Conservation (phyloP, 441 rosid genomes). For the Lepidium campestre region DNA sequence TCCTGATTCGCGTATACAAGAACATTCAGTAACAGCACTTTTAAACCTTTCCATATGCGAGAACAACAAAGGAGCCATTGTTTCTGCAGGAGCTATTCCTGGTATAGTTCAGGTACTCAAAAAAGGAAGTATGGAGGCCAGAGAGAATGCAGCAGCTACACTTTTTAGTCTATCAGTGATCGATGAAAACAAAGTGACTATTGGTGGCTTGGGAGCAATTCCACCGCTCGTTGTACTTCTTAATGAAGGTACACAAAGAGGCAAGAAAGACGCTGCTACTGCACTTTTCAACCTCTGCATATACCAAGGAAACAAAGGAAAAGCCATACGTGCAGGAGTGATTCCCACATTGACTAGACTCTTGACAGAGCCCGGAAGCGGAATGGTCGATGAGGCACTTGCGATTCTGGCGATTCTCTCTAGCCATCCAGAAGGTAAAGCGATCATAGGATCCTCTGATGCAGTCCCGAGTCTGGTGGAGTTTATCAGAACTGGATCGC, state of each 20-base stretch:
- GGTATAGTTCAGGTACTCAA: conserved; percentile 85
- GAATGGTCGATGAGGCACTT: conserved; percentile 87
- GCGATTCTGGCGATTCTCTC: conserved; percentile 84
- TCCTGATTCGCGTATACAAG: conserved; percentile 80
- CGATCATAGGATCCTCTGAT: conserved; percentile 73
- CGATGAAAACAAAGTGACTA: conserved; percentile 84
- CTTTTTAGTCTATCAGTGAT: conserved; percentile 90
- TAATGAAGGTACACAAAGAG: conserved; percentile 85
- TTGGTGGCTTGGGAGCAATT: conserved; percentile 80
- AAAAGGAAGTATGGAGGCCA: conserved; percentile 97
- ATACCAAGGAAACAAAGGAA: conserved; percentile 95
- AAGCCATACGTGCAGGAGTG: conserved; percentile 88
- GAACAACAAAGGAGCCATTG: conserved; percentile 80
- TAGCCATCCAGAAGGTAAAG: conserved; percentile 86
- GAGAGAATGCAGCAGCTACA: conserved; percentile 96
- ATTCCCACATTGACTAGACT: conserved; percentile 70
- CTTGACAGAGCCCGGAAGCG: conserved; percentile 69
- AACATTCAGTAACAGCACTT: conserved; percentile 90
- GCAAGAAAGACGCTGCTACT: conserved; percentile 95
- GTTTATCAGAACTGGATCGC: conserved; percentile 73
- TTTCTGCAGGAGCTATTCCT: conserved; percentile 80
- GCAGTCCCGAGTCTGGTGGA: conserved; percentile 79
- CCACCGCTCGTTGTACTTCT: conserved; percentile 77
- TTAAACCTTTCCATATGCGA: conserved; percentile 92
- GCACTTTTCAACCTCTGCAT: conserved; percentile 96